Base-by-base conservation (phyloP, 2,329 filamentous ascomycete species). In the Diaporthe ilicicola region DNA sequence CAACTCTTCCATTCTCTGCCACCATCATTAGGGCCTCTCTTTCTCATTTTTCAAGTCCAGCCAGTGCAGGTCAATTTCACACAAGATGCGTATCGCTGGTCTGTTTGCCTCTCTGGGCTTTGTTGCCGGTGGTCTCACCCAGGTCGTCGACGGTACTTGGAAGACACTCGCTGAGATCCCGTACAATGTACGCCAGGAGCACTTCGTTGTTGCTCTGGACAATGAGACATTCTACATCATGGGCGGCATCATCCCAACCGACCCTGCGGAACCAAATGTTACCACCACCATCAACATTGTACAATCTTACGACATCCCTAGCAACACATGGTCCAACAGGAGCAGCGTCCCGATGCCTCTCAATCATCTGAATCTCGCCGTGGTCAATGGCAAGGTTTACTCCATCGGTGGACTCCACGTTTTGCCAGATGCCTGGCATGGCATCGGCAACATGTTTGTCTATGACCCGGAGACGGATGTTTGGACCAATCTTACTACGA, bases 311-410 rank as follows among this genome's bases (percentile, higher is more conserved):
- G 73, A 78, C 37, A 76, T 78, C 15, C 61, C 74, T 1, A 73
- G 68, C 17, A 74, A 80, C 55, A 75, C 74, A 24, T 82, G 81
- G 80, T 64, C 62, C 15, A 66, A 69, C 4, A 76, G 73, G 3
- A 74, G 79, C 1, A 74, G 77, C 6, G 69, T 79, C 0, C 82
- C 82, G 0, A 50, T 77, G 0, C 54, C 75, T 5, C 71, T 81
- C 1, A 83, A 82, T 55, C 82, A 84, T 56, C 75, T 78, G 50
- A 84, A 84, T 59, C 77, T 77, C 29, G 82, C 79, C 5, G 78
- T 74, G 0, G 75, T 81, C 2, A 71, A 79, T 53, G 78, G 78
- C 37, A 81, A 80, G 64, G 75, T 84, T 15, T 84, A 83, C 68
- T 62, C 84, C 0, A 75, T 85, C 4, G 82, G 83, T 7, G 82